Base-by-base conservation (phyloP, 169 alveolate species). In the Cryptosporidium tyzzeri region DNA sequence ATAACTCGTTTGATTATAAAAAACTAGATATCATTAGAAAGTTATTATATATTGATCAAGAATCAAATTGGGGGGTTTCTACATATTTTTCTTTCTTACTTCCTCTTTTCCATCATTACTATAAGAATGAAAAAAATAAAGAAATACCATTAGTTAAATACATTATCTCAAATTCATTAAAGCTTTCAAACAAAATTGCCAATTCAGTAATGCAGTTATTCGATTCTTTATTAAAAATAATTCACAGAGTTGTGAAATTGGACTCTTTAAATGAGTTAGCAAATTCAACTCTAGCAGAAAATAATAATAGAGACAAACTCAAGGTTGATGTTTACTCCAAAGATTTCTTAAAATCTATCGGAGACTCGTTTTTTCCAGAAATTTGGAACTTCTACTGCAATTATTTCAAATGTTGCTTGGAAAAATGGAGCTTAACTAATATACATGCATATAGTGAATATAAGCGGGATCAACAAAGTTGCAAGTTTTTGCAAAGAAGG, bases 41-140 rank as follows among this genome's bases (percentile, higher is more conserved):
- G 26, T n/a, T 80, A 10, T 58, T 80, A 26, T 12, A 26, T 39
- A 26, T 44, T 80, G 89, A 80, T 2, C 44, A 80, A 2, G 62
- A 65, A 16, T 37, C 59, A n/a, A 80, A 80, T 48, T 80, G 89
- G 80, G 89, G 59, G 3, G 48, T 44, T 18, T 41, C 89, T 16
- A 62, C 89, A 8, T 80, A 80, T 31, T 59, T 59, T n/a, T 41
- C 89, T 35, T 80, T 80, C 62, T 26, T 59, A 68, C 75, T 80
- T 41, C 89, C 89, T 9, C 48, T 80, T n/a, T 59, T 16, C 29
- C 80, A 80, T 41, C 62, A 61, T 48, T 62, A 41, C 18, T 80
- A 29, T 33, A 62, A 12, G 58, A 23, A 41, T 31, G 45, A 59
- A 14, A 65, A 80, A 41, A 53, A 44, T 2, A 80, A 80, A 44